phyloP scores from a whole-genome alignment of 208 protist genomes.

The Trichomonas vaginalis region DNA sequence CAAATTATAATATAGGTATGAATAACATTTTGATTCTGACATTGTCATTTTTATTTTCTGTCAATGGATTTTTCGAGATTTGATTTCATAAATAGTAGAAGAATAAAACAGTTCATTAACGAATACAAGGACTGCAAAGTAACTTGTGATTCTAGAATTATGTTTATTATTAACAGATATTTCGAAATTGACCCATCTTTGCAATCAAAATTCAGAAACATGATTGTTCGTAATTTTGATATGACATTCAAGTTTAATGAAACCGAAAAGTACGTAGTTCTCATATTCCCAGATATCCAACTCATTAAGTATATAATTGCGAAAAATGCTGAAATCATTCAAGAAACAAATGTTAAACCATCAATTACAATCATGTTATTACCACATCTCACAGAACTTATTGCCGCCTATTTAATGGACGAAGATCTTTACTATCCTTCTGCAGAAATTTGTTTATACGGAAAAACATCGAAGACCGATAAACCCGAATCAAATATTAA shows the following conservation, averaged over 20 bases:
- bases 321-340: background rate
- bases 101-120: background rate
- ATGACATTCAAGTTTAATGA: background rate
- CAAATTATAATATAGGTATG: too few relatives aligned
- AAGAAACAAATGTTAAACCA: background rate
- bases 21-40: too few relatives aligned
- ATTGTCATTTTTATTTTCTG: slow-evolving; percentile 27
- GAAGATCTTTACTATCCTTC: background rate
- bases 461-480: background rate
- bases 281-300: background rate
- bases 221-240: background rate
- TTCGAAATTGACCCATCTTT: background rate
- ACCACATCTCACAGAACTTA: background rate
- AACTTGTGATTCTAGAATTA: background rate
- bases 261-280: background rate
- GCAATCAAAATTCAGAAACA: background rate
- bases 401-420: background rate
- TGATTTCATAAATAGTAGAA: background rate
- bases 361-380: background rate
- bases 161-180: background rate
- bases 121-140: background rate
- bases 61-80: background rate
- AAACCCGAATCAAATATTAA: background rate
- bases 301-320: background rate
- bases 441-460: background rate